Percentiles rank a stretch among this genome's conserved stretches.
These are phyloP conservation scores for Aspergillus japonicus DNA, from an alignment of 2,329 filamentous ascomycete genomes.

Conservation along the genomic window DNA sequence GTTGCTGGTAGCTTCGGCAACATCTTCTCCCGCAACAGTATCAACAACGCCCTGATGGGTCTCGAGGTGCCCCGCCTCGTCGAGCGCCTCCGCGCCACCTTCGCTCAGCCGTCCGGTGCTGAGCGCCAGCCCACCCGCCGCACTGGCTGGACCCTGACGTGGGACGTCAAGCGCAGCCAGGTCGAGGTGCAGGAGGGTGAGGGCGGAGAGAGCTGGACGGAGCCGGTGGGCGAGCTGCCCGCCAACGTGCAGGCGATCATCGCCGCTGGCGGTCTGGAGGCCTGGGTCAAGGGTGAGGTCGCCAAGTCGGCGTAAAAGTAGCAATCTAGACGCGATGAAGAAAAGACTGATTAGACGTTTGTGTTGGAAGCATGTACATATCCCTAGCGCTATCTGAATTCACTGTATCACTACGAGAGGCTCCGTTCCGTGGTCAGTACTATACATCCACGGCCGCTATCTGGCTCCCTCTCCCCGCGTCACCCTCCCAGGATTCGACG, in stretches of 20 bases:
- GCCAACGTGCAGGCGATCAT: constrained; percentile 87
- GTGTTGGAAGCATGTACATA: not conserved
- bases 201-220: constrained; percentile 66
- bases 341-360: not conserved
- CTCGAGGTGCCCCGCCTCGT: constrained; percentile 41
- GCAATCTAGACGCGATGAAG: not conserved
- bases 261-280: constrained; percentile 72
- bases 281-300: constrained; percentile 76
- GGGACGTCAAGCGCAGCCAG: constrained; percentile 73
- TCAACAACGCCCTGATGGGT: constrained; percentile 45
- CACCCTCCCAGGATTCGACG: too few species aligned
- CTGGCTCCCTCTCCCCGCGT: too few species aligned
- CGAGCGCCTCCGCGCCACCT: constrained; percentile 35
- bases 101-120: constrained; percentile 10
- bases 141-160: constrained; percentile 69
- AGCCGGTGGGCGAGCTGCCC: constrained; percentile 79
- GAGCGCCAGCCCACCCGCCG: constrained; percentile 26
- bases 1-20: constrained; percentile 41
- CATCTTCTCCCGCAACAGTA: constrained; percentile 41
- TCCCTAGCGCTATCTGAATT: not conserved
- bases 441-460: too few species aligned
- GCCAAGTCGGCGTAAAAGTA: constrained; percentile 14
- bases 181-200: constrained; percentile 70
- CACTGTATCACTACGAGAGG: not conserved
- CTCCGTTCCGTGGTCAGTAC: too few species aligned